phyloP scores from a whole-genome alignment of 2,329 filamentous ascomycete genomes.

The Zarea fungicola region DNA sequence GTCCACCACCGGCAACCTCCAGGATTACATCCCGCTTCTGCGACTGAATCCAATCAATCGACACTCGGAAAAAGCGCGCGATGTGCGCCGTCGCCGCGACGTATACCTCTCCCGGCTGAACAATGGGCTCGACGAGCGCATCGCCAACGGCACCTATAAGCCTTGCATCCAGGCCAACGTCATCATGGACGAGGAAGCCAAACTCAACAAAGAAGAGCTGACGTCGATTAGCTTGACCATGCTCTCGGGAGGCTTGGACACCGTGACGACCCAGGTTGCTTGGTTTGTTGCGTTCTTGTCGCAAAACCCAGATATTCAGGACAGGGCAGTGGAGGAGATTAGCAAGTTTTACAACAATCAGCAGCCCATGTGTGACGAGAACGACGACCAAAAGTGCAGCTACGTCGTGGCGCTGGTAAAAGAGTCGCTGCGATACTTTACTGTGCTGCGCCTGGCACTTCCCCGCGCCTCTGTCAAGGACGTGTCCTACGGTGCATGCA shows the following conservation, averaged over 20 bases:
- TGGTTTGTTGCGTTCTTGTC: slow-evolving; percentile 60
- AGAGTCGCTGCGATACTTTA: slow-evolving; percentile 58
- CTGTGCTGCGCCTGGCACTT: slow-evolving; percentile 57
- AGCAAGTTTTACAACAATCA: slow-evolving; percentile 44
- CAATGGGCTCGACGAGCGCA: slow-evolving; percentile 52
- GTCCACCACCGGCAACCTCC: slow-evolving; percentile 55
- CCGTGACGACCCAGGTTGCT: slow-evolving; percentile 59
- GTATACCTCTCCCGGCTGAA: slow-evolving; percentile 55
- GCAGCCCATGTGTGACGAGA: slow-evolving; percentile 52
- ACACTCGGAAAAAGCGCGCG: slow-evolving; percentile 53
- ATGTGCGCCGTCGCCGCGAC: slow-evolving; percentile 56
- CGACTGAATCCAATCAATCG: slow-evolving; percentile 56
- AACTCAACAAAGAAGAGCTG: slow-evolving; percentile 56
- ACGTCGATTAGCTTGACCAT: slow-evolving; percentile 63
- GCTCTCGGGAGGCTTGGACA: slow-evolving; percentile 62
- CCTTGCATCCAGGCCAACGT: slow-evolving; percentile 65
- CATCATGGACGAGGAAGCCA: slow-evolving; percentile 58
- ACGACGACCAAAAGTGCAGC: slow-evolving; percentile 58
- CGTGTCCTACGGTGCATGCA: slow-evolving; percentile 49
- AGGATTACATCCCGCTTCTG: slow-evolving; percentile 56
- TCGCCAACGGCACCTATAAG: slow-evolving; percentile 54
- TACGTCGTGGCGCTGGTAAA: slow-evolving; percentile 60
- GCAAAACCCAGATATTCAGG: slow-evolving; percentile 56
- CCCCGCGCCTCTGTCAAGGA: slow-evolving; percentile 58
- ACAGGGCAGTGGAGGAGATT: slow-evolving; percentile 54